These are phyloP conservation scores for Irineochytrium annulatum DNA, from an alignment of 192 early-diverging fungal species.

Conservation along the genomic window DNA sequence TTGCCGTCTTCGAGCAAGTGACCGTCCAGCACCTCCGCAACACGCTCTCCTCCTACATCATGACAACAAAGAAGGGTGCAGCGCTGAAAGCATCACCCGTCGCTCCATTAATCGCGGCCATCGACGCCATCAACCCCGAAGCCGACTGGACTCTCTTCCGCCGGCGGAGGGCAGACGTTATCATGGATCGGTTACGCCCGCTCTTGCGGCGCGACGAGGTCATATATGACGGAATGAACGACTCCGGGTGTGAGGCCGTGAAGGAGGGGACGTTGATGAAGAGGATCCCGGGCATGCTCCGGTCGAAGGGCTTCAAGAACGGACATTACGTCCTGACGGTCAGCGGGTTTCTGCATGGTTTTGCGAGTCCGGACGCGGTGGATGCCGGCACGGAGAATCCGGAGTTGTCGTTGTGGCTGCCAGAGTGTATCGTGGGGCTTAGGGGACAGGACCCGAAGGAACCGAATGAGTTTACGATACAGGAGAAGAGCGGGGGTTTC, in stretches of 20 bases:
- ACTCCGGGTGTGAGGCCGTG: slow-evolving; percentile 32
- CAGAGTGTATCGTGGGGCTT: slow-evolving; percentile 37
- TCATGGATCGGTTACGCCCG: slow-evolving; percentile 14
- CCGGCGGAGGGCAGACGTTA: slow-evolving; percentile 3
- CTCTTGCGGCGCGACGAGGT: slow-evolving; percentile 8
- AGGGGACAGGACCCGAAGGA: slow-evolving; percentile 44
- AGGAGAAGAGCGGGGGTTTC: slow-evolving; percentile 32
- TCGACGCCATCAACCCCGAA: slow-evolving; percentile 34
- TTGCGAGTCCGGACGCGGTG: slow-evolving; percentile 19
- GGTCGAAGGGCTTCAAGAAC: slow-evolving; percentile 33
- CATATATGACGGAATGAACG: slow-evolving; percentile 25
- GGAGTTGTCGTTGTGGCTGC: slow-evolving; percentile 39
- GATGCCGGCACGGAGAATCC: slow-evolving; percentile 21
- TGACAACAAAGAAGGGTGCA: slow-evolving; percentile 11
- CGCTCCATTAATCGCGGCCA: slow-evolving; percentile 17
- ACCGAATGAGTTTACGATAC: slow-evolving; percentile 42
- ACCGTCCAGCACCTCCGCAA: slow-evolving; percentile 42
- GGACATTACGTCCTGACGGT: slow-evolving; percentile 36
- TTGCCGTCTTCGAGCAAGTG: slow-evolving; percentile 41
- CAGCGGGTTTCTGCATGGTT: slow-evolving; percentile 39
- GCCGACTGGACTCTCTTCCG: slow-evolving; percentile 42
- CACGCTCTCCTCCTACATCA: slow-evolving; percentile 37
- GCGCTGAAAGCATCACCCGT: too few species aligned
- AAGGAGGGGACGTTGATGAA: slow-evolving; percentile 21
- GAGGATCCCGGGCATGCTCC: slow-evolving; percentile 25